Evolutionary conservation across 768 basidiomycete species (phyloP), one percentile per base, ranked within the genome.

Genomic region (Coprinopsis marcescibilis): DNA sequence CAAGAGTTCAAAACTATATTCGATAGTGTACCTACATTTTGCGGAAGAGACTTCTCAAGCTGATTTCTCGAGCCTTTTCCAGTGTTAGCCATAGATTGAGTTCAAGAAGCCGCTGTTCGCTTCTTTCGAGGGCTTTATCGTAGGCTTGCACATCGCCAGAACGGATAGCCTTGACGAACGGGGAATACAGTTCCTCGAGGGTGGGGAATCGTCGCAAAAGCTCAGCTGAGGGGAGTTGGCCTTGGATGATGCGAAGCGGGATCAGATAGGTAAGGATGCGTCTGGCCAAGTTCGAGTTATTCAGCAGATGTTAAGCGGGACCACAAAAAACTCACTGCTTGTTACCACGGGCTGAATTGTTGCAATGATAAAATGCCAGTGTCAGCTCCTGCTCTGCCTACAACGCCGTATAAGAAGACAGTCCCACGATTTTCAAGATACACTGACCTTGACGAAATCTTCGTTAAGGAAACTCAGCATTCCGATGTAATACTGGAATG

Each of bases 401-500:
- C n/a, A n/a, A n/a, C n/a, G n/a, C n/a, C n/a, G n/a, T n/a, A n/a
- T n/a, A n/a, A n/a, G n/a, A n/a, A n/a, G n/a, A n/a, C n/a, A n/a
- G n/a, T n/a, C n/a, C n/a, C n/a, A 12, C 26, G 35, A 36, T 48
- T 37, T 47, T 34, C n/a, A 32, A 23, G 11, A 43, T 23, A 21
- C 26, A 32, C 35, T 32, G 12, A 85, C 90, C 69, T 91, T 91
- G 30, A 69, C 72, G 58, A 90, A 94, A 40, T 95, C 87, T 61
- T 97, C 96, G 57, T 89, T 89, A 51, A 97, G 65, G 67, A 98
- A 97, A 59, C 81, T 85, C 51, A 98, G 73, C 82, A 97, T 89
- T 52, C 95, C 96, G 39, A 96, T 66, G 60, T 97, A 97, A 71
- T 95, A 99, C 51, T 83, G 75, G 66, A 88, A 96, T 19, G 94